phyloP scores from a whole-genome alignment of 2,329 filamentous ascomycete genomes.

The Colletotrichum sp. region DNA sequence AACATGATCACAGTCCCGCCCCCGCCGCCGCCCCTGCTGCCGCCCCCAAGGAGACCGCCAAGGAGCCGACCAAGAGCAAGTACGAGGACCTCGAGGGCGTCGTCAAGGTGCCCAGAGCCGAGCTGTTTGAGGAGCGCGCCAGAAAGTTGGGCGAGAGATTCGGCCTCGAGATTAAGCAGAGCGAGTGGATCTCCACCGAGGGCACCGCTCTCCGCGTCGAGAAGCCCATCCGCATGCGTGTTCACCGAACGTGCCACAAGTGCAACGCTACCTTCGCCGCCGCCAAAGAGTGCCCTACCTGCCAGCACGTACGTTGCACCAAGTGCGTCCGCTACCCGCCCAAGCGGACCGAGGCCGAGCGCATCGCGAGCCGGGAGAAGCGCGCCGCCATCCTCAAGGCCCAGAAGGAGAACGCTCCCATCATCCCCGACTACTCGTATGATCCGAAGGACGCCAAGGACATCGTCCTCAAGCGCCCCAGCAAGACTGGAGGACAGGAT shows the following conservation, averaged over 20 bases:
- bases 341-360: conserved; percentile 63
- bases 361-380: conserved; percentile 55
- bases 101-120: conserved; percentile 49
- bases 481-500: conserved; percentile 71
- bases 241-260: conserved; percentile 80
- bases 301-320: conserved; percentile 81
- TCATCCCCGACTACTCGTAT: conserved; percentile 55
- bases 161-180: conserved; percentile 59
- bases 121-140: conserved; percentile 61
- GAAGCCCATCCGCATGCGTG: conserved; percentile 78
- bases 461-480: conserved; percentile 65
- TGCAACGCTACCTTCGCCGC: conserved; percentile 78
- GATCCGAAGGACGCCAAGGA: conserved; percentile 47
- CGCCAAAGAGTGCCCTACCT: conserved; percentile 76
- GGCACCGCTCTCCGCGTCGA: conserved; percentile 69
- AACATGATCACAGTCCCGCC: conserved; percentile 2
- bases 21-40: conserved; percentile 1
- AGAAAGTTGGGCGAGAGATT: conserved; percentile 60
- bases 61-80: conserved; percentile 19
- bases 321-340: conserved; percentile 78
- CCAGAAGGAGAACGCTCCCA: conserved; percentile 61
- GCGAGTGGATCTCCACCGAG: conserved; percentile 56
- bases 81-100: conserved; percentile 26
- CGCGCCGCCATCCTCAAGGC: conserved; percentile 57
- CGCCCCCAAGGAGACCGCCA: conserved; percentile 14